Percentiles rank a stretch among this genome's conserved stretches.
Conservation (phyloP, 352 stramenopile genomes). For the Thalassiosira livingstoniorum region DNA sequence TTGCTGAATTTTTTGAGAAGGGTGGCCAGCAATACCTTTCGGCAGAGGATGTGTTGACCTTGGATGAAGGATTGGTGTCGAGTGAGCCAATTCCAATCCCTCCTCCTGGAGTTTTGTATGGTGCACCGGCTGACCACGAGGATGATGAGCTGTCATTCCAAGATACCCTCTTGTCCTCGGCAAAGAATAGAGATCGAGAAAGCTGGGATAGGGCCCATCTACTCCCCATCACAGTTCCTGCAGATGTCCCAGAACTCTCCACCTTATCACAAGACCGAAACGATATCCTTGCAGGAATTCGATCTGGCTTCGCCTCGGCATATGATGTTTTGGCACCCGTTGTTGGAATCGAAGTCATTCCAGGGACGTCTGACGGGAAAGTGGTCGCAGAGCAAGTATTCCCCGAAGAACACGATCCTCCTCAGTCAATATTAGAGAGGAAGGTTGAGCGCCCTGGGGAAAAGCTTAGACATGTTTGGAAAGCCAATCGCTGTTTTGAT, state of each 20-base stretch:
- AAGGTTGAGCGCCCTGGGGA: conserved; percentile 36
- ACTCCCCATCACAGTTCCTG: conserved; percentile 71
- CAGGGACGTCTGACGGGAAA: conserved; percentile 42
- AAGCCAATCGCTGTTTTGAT: neutral
- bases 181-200: conserved; percentile 30
- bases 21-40: conserved; percentile 84
- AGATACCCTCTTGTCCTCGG: conserved; percentile 13
- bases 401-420: conserved; percentile 30
- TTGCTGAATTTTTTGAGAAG: conserved; percentile 77
- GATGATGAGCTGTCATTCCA: no score
- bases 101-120: conserved; percentile 75
- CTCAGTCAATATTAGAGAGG: conserved; percentile 27
- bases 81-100: conserved; percentile 69
- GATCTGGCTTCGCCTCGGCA: conserved; percentile 72
- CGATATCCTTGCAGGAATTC: conserved; percentile 72
- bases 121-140: conserved; percentile 29
- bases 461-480: conserved; percentile 45
- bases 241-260: conserved; percentile 65
- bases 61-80: conserved; percentile 62
- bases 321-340: conserved; percentile 76
- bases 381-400: conserved; percentile 61
- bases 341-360: conserved; percentile 46
- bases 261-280: conserved; percentile 72
- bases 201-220: conserved; percentile 76
- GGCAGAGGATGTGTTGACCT: conserved; percentile 79